Evolutionary conservation across 805 yeast species (phyloP).

Genomic region (Candida michaelii): DNA sequence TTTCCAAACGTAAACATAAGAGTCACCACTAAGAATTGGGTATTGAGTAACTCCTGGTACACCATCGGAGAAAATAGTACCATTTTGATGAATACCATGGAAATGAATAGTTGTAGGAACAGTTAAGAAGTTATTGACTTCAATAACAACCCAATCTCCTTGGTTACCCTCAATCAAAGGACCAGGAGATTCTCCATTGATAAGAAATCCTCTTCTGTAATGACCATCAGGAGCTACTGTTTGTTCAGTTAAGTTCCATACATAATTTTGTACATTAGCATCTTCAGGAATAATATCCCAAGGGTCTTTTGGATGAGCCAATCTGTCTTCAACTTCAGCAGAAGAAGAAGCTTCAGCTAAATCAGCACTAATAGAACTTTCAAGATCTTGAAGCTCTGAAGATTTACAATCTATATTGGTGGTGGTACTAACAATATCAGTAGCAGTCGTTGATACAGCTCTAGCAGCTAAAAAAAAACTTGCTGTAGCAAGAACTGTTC

Average conservation of each 20-base stretch:
- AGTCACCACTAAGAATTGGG: conserved; percentile 44
- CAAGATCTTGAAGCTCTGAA: neutral
- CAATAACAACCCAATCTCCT: conserved; percentile 34
- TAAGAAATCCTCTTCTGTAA: conserved; percentile 29
- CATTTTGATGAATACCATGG: conserved; percentile 51
- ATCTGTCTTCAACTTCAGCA: neutral
- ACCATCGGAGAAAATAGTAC: conserved; percentile 52
- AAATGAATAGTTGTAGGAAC: conserved; percentile 48
- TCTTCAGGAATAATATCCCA: conserved; percentile 6
- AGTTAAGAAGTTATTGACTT: conserved; percentile 37
- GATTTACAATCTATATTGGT: neutral
- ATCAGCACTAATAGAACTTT: neutral
- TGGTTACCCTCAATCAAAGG: conserved; percentile 42
- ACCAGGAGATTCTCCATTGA: conserved; percentile 51
- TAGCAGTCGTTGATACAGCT: neutral
- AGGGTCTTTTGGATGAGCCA: neutral
- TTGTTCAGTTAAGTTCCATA: conserved; percentile 14
- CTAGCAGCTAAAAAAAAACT: neutral
- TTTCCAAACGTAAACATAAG: conserved; percentile 43
- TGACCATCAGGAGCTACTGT: conserved; percentile 31
- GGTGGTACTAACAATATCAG: neutral
- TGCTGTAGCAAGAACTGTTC: neutral
- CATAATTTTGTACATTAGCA: conserved; percentile 9
- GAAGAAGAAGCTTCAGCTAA: neutral
- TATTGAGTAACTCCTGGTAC: conserved; percentile 51